Evolutionary conservation across 2,329 filamentous ascomycete species (phyloP), one percentile per base, ranked within the genome.

Genomic region (Pezicula radicicola): DNA sequence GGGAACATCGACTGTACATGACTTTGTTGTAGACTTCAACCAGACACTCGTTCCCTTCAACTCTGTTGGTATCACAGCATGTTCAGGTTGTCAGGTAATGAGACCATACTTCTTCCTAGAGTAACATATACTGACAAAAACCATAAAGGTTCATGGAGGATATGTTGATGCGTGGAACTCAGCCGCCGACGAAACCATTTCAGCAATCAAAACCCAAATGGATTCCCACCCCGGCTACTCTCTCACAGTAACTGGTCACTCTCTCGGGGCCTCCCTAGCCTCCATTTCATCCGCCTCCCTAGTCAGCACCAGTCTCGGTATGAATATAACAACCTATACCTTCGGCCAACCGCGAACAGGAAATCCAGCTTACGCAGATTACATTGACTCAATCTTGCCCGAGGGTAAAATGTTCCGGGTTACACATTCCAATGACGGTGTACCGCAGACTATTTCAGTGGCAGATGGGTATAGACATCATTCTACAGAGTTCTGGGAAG

Each of bases 331-430:
- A 48, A 52, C 50, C 18, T 52, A 52, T 16, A 52, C 50, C 15
- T 52, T 52, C 42, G 50, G 50, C 16, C 46, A 52, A 36, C 46
- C 50, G 13, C 50, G 50, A 45, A 52, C 45, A 10, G 50, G 46
- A 16, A 49, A 52, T 45, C 46, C 45, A 3, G 46, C 45, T 12
- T 52, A 45, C 36, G 50, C 50, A 16, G 30, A 48, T 25, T 37
- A 36, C 6, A 25, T 52, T 10, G 50, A 52, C 40, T 9, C 12
- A 16, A 25, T 44, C 13, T 30, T 52, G 9, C 50, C 44, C 5
- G n/a, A 28, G 16, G 44, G 50, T 18, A 52, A 47, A 21, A 52
- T 52, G 41, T 48, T 42, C 36, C n/a, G 50, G 13, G 50, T 52
- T 18, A 52, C 50, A 4, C 50, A 52, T 37, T n/a, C 25, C 9